Conservation (phyloP, 1,139 yeast genomes). For the Geotrichum macrosporum region DNA sequence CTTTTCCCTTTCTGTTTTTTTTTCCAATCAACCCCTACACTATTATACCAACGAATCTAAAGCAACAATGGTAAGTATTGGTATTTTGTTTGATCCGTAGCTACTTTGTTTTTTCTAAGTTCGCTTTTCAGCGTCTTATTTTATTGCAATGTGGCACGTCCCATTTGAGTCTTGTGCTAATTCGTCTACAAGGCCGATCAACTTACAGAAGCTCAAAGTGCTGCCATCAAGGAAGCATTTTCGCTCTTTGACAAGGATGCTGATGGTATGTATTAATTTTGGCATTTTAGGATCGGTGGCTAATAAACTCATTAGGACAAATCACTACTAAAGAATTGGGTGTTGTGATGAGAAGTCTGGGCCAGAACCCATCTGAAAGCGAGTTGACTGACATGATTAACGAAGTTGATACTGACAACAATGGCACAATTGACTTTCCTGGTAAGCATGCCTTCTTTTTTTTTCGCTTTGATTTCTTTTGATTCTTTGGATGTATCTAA, state of each 20-base stretch:
- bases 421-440: conserved; percentile 32
- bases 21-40: no score
- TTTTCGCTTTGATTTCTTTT: not conserved
- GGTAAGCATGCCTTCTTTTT: conserved; percentile 19
- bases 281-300: not conserved
- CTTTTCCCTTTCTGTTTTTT: no score
- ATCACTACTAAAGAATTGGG: conserved; percentile 95
- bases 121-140: no score
- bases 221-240: conserved; percentile 96
- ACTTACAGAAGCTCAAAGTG: conserved; percentile 91
- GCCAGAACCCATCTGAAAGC: conserved; percentile 93
- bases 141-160: no score
- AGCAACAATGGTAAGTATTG: no score
- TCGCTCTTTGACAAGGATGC: conserved; percentile 93
- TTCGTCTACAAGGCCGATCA: conserved; percentile 71
- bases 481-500: not conserved
- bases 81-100: no score
- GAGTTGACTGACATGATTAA: conserved; percentile 95
- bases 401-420: conserved; percentile 66
- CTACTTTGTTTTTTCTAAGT: no score
- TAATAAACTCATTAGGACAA: conserved; percentile 36
- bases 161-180: no score
- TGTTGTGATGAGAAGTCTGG: conserved; percentile 96
- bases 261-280: conserved; percentile 54
- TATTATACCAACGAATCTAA: no score